phyloP scores from a whole-genome alignment of 2,329 filamentous ascomycete species.

The Colletotrichum lindemuthianum region DNA sequence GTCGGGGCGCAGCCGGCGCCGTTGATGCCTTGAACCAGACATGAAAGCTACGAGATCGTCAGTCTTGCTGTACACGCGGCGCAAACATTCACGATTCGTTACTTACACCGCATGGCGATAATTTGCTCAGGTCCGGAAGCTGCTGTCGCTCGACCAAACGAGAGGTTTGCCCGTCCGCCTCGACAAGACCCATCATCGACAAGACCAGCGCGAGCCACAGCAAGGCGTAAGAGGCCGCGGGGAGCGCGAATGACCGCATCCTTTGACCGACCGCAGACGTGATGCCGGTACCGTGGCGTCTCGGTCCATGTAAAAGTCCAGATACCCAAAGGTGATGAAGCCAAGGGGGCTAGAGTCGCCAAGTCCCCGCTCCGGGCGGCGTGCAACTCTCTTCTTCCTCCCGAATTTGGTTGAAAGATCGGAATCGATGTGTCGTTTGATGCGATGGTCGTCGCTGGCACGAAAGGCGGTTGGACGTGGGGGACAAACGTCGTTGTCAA shows the following conservation, averaged over 20 bases:
- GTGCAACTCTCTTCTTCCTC: conserved; percentile 1
- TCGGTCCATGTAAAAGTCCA: neutral
- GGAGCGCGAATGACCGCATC: conserved; percentile 6
- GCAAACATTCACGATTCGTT: neutral
- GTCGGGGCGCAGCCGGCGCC: conserved; percentile 31
- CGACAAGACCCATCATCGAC: neutral
- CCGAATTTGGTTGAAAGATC: neutral
- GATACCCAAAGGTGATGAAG: neutral
- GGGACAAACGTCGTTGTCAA: conserved; percentile 25
- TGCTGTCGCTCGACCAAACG: conserved; percentile 16
- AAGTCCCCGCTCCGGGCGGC: conserved; percentile 19
- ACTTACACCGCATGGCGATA: conserved; percentile 30
- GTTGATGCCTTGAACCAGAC: conserved; percentile 22
- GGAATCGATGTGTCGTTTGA: neutral
- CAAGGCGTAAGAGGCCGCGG: conserved; percentile 11
- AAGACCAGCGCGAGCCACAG: neutral
- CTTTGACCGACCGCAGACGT: neutral
- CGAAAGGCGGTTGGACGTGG: neutral
- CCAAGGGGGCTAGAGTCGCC: conserved; percentile 3
- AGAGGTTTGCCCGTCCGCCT: neutral
- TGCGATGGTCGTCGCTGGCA: neutral
- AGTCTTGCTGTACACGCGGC: neutral
- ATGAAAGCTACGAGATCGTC: conserved; percentile 3
- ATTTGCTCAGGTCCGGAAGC: conserved; percentile 25
- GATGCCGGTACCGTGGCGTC: neutral